Conservation (phyloP, 805 yeast species). For the Ogataea saltuana region DNA sequence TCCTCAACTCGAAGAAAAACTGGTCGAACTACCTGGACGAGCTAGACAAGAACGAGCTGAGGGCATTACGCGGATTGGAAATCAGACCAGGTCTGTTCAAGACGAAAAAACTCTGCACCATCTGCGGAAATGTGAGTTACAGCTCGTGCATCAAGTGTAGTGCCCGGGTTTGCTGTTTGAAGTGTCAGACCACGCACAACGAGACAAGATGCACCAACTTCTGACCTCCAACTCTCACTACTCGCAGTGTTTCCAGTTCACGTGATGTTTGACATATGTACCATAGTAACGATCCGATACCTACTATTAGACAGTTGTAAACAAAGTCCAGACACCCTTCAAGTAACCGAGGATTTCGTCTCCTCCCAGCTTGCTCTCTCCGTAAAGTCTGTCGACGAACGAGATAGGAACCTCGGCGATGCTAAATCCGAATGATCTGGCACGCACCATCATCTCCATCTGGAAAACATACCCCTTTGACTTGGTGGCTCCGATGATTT, state of each 20-base stretch:
- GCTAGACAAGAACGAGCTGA: slow-evolving; percentile 38
- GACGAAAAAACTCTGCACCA: slow-evolving; percentile 44
- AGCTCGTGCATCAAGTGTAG: slow-evolving; percentile 43
- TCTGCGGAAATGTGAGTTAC: slow-evolving; percentile 46
- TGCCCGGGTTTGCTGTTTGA: slow-evolving; percentile 43
- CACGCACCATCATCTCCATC: slow-evolving; percentile 88
- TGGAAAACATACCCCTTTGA: slow-evolving; percentile 83
- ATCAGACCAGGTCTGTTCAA: slow-evolving; percentile 36
- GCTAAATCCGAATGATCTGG: slow-evolving; percentile 67
- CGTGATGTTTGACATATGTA: not conserved
- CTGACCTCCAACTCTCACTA: too few species aligned
- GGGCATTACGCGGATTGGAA: slow-evolving; percentile 33
- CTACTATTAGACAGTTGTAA: slow-evolving; percentile 51
- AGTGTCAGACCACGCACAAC: slow-evolving; percentile 42
- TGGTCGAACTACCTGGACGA: slow-evolving; percentile 45
- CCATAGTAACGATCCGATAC: not conserved
- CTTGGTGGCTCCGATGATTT: slow-evolving; percentile 64
- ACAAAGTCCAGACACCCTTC: slow-evolving; percentile 74
- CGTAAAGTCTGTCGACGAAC: slow-evolving; percentile 77
- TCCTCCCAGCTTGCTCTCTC: slow-evolving; percentile 78
- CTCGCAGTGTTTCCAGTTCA: not conserved
- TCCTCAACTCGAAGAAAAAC: slow-evolving; percentile 42
- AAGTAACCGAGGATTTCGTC: slow-evolving; percentile 77
- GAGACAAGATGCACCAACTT: slow-evolving; percentile 44
- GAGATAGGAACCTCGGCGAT: slow-evolving; percentile 80